Conservation (phyloP, 2,329 filamentous ascomycete species). For the Colletotrichum brevisporum region DNA sequence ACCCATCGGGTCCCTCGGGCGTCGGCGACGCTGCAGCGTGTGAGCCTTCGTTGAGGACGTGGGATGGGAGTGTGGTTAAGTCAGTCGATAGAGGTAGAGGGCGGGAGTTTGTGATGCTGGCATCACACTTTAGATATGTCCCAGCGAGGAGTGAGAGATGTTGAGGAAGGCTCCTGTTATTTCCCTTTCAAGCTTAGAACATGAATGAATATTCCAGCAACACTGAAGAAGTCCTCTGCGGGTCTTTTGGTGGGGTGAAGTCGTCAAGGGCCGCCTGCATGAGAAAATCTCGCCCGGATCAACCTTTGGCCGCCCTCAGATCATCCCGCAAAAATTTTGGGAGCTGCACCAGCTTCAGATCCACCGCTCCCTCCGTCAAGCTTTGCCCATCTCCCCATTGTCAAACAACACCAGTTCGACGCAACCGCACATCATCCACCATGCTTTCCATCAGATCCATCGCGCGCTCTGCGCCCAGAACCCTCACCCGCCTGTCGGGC, state of each 20-base stretch:
- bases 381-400: constrained; percentile 5
- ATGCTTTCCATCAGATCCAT: constrained; percentile 81
- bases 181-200: constrained; percentile 23
- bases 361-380: constrained; percentile 1
- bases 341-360: constrained; percentile 27
- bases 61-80: background rate
- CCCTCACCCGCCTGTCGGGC: constrained; percentile 69
- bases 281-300: background rate
- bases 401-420: constrained; percentile 14
- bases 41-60: constrained; percentile 21
- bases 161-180: background rate
- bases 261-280: background rate
- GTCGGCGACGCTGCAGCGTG: constrained; percentile 17
- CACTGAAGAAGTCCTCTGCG: background rate
- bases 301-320: constrained; percentile 23
- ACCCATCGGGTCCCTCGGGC: constrained; percentile 28
- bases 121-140: background rate
- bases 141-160: background rate
- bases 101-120: constrained; percentile 4
- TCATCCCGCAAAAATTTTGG: constrained; percentile 35
- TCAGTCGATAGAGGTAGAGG: no score
- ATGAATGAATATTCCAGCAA: background rate
- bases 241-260: constrained; percentile 28
- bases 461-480: constrained; percentile 77
- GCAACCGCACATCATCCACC: constrained; percentile 46